These are phyloP conservation scores for Fusarium lyarnte DNA, from an alignment of 2,329 filamentous ascomycete genomes.

Conservation along the genomic window DNA sequence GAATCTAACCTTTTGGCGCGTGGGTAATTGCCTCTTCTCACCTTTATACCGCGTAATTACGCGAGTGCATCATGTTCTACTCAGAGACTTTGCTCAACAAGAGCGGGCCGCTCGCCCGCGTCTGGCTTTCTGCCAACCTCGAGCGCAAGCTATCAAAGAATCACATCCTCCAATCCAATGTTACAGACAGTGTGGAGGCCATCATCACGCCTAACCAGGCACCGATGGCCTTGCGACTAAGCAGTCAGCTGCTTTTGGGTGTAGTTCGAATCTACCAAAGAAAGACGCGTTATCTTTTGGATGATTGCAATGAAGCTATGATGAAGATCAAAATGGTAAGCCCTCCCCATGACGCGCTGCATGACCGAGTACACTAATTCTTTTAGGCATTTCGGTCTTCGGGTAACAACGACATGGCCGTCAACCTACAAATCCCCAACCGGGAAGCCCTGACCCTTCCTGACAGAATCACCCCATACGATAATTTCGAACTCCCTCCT, in stretches of 20 bases:
- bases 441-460: constrained; percentile 88
- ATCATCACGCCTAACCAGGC: constrained; percentile 95
- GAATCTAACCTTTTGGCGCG: constrained; percentile 11
- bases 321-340: constrained; percentile 98
- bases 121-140: constrained; percentile 97
- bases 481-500: constrained; percentile 79
- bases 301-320: constrained; percentile 97
- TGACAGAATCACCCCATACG: constrained; percentile 91
- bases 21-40: constrained; percentile 24
- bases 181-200: constrained; percentile 92
- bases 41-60: constrained; percentile 45
- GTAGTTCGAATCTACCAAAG: constrained; percentile 98
- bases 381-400: constrained; percentile 88
- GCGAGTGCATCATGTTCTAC: constrained; percentile 82
- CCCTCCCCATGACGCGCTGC: neutral
- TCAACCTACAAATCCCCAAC: constrained; percentile 80
- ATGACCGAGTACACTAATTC: constrained; percentile 44
- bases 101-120: constrained; percentile 94
- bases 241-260: constrained; percentile 91
- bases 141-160: constrained; percentile 99
- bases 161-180: constrained; percentile 92
- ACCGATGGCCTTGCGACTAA: constrained; percentile 92
- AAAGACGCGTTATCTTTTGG: constrained; percentile 94
- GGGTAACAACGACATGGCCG: constrained; percentile 95
- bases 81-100: constrained; percentile 95